Base-by-base conservation (phyloP, 495 filamentous ascomycete genomes). In the Penicillium soppii region DNA sequence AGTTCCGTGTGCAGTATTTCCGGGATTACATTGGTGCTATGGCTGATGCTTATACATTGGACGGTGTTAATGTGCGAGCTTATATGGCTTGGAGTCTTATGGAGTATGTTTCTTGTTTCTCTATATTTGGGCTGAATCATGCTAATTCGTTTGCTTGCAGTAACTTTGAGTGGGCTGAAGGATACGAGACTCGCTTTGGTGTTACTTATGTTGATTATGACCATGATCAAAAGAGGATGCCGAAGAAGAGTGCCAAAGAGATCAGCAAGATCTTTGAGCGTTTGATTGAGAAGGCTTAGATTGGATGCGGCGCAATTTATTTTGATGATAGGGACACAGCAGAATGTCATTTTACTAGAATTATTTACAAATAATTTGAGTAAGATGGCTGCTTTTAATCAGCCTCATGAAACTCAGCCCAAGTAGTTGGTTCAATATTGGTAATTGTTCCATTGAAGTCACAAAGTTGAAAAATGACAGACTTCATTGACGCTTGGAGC, bases 31-130 rank as follows among this genome's bases (percentile, higher is more conserved):
- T 91, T 46, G 69, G 74, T 39, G 89, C 85, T 50, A 76, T 91
- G 79, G 85, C 82, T 16, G 78, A 85, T 63, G 86, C 87, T 4
- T 76, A 79, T 15, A 69, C 72, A 20, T 73, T 83, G 47, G 87
- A 91, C 61, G 83, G 86, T 12, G 84, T 89, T 23, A 77, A 90
- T 58, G 83, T 91, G 46, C 75, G 75, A 49, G 86, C 78, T 1
- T 92, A 91, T 66, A 78, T 90, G 67, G 88, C 86, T 7, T 92
- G 89, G 89, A 87, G 82, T 61, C 77, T 92, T 65, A 82, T 91
- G 78, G 88, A 92, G 73, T 76, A 62, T 43, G 68, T 64, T 25
- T 37, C 12, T n/a, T 16, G 3, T 20, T 21, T 2, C 42, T 45
- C 12, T 12, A n/a, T 41, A 13, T 3, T 45, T 42, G 27, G n/a